Evolutionary conservation across 1,284 basidiomycete species (phyloP), one percentile per base, ranked within the genome.

Genomic region (Ceratobasidium sp.): DNA sequence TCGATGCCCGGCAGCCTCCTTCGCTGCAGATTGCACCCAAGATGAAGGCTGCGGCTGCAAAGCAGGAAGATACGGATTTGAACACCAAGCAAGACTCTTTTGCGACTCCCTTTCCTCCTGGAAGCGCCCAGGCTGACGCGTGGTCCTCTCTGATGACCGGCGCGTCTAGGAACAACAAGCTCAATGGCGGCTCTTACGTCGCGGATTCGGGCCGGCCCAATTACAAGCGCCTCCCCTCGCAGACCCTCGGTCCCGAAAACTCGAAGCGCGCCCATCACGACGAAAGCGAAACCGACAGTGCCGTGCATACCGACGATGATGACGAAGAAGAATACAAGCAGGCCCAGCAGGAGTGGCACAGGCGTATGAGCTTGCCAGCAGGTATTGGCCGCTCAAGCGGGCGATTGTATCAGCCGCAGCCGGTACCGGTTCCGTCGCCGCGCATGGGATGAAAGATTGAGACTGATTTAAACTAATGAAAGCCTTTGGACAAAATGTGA

Each of bases 181-280:
- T 16, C 36, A 6, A 2, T 43, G 43, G 41, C 36, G 64, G 64
- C 36, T 61, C 61, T 26, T 60, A 64, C 34, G 57, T 48, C 45
- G 53, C 65, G 14, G 71, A 62, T 8, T 48, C 52, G 36, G 28
- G 2, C 30, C 80, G 90, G 1, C 90, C 91, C 14, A 84, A 85
- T 32, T 91, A 91, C 78, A 92, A 92, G 81, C 83, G 91, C 30
- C 79, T 90, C 36, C 86, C 90, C 0, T 90, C 88, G 55, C 88
- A 90, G 80, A 89, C 89, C 6, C 80, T 92, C 4, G 90, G 84
- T 0, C 88, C 89, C 3, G 81, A 82, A 34, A 83, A 83, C 74
- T 76, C 84, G 65, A 92, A 91, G 80, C 81, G 89, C 30, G 36
- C 64, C 18, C 32, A 69, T 34, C 62, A 53, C 26, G 48, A 39